Evolutionary conservation across 495 filamentous ascomycete genomes (phyloP).

Genomic region (Cladorrhinum samala): DNA sequence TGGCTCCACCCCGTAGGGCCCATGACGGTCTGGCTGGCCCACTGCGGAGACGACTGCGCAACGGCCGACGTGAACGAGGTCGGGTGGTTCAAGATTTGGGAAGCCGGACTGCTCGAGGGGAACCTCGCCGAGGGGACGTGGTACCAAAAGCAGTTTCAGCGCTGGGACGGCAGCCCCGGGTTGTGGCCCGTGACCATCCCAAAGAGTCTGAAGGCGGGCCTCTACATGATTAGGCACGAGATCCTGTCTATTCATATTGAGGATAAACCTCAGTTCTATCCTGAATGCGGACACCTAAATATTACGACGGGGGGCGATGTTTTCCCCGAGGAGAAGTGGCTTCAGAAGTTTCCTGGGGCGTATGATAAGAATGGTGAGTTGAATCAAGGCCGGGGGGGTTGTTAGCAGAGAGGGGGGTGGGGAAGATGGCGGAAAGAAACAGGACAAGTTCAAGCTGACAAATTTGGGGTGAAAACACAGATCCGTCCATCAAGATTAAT

Average conservation of each 20-base stretch:
- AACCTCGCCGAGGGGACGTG: constrained; percentile 45
- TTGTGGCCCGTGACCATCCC: constrained; percentile 48
- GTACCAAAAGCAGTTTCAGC: constrained; percentile 47
- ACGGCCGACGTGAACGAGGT: constrained; percentile 32
- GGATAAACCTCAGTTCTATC: constrained; percentile 50
- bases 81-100: constrained; percentile 50
- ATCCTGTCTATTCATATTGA: constrained; percentile 49
- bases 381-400: neutral
- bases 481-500: constrained; percentile 47
- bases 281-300: constrained; percentile 49
- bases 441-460: neutral
- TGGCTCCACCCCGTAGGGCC: constrained; percentile 51
- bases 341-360: constrained; percentile 46
- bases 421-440: neutral
- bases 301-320: constrained; percentile 39
- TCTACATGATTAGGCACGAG: constrained; percentile 51
- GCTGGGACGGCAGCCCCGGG: constrained; percentile 37
- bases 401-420: neutral
- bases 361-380: constrained; percentile 40
- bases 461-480: constrained; percentile 22
- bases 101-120: constrained; percentile 41
- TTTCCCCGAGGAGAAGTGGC: constrained; percentile 35
- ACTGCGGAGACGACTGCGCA: constrained; percentile 36
- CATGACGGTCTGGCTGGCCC: constrained; percentile 44
- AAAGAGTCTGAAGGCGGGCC: constrained; percentile 36